These are phyloP conservation scores for Cadophora sp. DNA, from an alignment of 2,329 filamentous ascomycete genomes.

Conservation along the genomic window DNA sequence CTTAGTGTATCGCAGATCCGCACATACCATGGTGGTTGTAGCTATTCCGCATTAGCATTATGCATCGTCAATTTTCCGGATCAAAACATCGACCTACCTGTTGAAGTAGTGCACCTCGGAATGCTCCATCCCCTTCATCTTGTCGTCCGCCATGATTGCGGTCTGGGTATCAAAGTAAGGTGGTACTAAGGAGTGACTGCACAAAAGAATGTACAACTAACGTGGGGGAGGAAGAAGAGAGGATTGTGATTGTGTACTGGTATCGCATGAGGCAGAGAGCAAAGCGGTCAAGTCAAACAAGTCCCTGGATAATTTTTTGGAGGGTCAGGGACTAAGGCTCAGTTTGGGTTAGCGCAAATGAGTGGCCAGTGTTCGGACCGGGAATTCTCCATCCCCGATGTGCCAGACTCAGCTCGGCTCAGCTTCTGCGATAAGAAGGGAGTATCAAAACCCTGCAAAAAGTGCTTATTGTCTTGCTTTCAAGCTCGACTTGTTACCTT, in stretches of 20 bases:
- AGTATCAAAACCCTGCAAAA: not conserved
- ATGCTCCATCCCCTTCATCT: constrained; percentile 48
- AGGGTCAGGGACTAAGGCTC: no score
- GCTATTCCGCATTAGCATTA: constrained; percentile 55
- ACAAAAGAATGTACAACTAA: constrained; percentile 15
- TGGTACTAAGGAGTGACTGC: constrained; percentile 13
- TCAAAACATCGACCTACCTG: constrained; percentile 63
- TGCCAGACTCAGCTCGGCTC: not conserved
- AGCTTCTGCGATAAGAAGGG: not conserved
- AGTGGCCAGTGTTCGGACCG: not conserved
- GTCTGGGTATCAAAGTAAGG: constrained; percentile 5
- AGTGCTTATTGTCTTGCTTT: no score
- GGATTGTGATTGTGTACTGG: constrained; percentile 9
- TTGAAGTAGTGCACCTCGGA: constrained; percentile 99
- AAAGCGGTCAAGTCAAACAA: constrained; percentile 21
- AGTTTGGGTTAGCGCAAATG: no score
- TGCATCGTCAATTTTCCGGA: not conserved
- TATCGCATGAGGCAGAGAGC: constrained; percentile 20
- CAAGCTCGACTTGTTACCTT: no score
- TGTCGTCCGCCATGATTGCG: constrained; percentile 58
- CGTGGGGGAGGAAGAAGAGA: not conserved
- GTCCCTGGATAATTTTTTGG: not conserved
- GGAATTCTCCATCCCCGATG: no score
- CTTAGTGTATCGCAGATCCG: constrained; percentile 18
- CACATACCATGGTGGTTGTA: constrained; percentile 96